Conservation (phyloP, 2,329 filamentous ascomycete species). For the Epichloe brachyelytri region DNA sequence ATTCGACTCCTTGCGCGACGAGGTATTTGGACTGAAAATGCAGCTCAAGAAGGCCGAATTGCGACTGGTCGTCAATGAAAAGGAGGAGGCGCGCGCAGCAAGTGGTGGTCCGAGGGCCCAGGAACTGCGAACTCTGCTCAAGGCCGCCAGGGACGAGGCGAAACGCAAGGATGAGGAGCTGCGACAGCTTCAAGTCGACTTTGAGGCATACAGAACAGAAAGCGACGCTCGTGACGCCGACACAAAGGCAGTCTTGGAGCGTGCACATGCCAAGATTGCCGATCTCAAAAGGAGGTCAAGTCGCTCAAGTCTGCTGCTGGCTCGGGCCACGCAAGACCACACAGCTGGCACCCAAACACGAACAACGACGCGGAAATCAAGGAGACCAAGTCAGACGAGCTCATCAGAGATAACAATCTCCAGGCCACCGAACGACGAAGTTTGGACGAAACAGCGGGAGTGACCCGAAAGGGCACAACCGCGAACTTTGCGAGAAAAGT, state of each 20-base stretch:
- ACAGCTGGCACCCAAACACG: constrained; percentile 17
- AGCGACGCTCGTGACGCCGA: constrained; percentile 42
- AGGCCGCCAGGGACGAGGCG: constrained; percentile 30
- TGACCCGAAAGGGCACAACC: constrained; percentile 7
- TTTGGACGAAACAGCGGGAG: constrained; percentile 4
- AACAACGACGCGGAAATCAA: constrained; percentile 5
- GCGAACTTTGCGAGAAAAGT: constrained; percentile 23
- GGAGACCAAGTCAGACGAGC: constrained; percentile 10
- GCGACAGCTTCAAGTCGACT: constrained; percentile 36
- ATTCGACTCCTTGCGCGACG: constrained; percentile 35
- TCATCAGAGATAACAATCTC: not conserved
- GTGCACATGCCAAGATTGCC: constrained; percentile 43
- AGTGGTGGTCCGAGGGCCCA: constrained; percentile 21
- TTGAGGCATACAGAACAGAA: constrained; percentile 39
- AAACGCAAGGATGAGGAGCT: constrained; percentile 36
- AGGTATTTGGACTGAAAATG: constrained; percentile 38
- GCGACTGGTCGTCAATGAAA: constrained; percentile 12
- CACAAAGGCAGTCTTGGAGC: constrained; percentile 40
- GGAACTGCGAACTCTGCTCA: constrained; percentile 29
- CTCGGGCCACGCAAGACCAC: constrained; percentile 13
- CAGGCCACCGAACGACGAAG: constrained; percentile 1
- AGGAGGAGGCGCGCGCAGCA: constrained; percentile 23
- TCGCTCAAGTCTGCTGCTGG: constrained; percentile 23
- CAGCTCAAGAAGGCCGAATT: constrained; percentile 35
- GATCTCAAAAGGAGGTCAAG: constrained; percentile 41